These are phyloP conservation scores for Schizochytrium sp. DNA, from an alignment of 108 stramenopile species.

Conservation along the genomic window DNA sequence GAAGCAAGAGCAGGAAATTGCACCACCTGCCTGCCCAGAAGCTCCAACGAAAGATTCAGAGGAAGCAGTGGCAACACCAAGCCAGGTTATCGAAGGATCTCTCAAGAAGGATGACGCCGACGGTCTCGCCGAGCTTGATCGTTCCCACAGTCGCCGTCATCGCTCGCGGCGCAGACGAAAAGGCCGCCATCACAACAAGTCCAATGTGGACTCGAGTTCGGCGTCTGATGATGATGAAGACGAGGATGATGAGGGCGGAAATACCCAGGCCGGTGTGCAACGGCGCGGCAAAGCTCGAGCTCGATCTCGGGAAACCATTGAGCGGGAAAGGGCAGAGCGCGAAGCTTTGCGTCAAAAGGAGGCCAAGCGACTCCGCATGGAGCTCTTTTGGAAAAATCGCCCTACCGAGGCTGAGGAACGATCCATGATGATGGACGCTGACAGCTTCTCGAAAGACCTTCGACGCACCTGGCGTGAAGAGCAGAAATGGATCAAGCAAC, in stretches of 20 bases:
- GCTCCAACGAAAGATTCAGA: too few relatives aligned
- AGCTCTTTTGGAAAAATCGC: not conserved
- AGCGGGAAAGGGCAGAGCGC: not conserved
- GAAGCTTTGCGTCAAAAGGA: not conserved
- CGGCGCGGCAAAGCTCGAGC: not conserved
- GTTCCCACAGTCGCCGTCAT: too few relatives aligned
- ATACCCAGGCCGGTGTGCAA: not conserved
- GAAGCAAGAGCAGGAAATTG: not conserved
- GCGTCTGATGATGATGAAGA: not conserved
- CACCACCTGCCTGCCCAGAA: not conserved
- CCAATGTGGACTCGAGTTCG: not conserved
- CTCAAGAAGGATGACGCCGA: too few relatives aligned
- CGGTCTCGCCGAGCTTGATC: too few relatives aligned
- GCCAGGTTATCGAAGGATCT: too few relatives aligned
- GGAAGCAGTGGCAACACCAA: too few relatives aligned
- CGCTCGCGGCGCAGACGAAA: too few relatives aligned
- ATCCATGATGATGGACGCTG: conserved; percentile 7
- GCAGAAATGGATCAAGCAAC: not conserved
- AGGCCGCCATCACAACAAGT: too few relatives aligned
- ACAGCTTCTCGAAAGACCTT: not conserved
- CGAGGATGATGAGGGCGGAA: not conserved
- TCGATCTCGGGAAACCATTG: not conserved
- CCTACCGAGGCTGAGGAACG: not conserved
- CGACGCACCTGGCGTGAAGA: not conserved
- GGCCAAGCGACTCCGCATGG: not conserved